Conservation (phyloP, 306 rosid genomes). For the Potentilla sterilis region DNA sequence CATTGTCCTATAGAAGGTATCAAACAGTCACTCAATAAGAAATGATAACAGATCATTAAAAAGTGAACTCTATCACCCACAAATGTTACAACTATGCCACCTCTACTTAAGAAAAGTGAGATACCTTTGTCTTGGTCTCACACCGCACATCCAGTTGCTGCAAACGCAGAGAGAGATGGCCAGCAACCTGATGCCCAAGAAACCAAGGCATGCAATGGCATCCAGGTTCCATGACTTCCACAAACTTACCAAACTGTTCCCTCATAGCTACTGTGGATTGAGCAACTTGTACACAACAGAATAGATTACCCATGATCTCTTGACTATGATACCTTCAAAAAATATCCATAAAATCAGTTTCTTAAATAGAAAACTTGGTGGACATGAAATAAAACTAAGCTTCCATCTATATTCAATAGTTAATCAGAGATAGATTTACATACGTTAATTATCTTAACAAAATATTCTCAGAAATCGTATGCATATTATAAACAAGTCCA, state of each 20-base stretch:
- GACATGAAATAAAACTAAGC: not conserved
- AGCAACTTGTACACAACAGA: constrained; percentile 73
- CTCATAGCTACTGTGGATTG: constrained; percentile 77
- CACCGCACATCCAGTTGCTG: constrained; percentile 86
- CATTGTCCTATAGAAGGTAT: constrained; percentile 70
- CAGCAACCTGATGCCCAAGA: constrained; percentile 61
- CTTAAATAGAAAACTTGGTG: not conserved
- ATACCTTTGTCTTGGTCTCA: constrained; percentile 96
- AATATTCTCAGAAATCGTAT: not conserved
- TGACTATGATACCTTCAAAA: constrained; percentile 22
- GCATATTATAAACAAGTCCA: not conserved
- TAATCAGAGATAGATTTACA: not conserved
- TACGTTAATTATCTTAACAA: too few species aligned
- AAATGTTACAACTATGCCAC: constrained; percentile 9
- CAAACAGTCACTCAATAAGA: constrained; percentile 20
- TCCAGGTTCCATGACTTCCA: constrained; percentile 80
- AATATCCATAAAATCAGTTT: not conserved
- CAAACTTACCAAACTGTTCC: constrained; percentile 73
- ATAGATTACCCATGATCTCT: constrained; percentile 69
- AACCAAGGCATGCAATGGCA: constrained; percentile 91
- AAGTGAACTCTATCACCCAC: constrained; percentile 12
- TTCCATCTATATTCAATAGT: not conserved
- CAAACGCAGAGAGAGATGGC: constrained; percentile 83
- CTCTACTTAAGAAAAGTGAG: constrained; percentile 16
- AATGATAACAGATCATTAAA: constrained; percentile 7